Evolutionary conservation across 1,284 basidiomycete species (phyloP).

Genomic region (Apiotrichum gracile): DNA sequence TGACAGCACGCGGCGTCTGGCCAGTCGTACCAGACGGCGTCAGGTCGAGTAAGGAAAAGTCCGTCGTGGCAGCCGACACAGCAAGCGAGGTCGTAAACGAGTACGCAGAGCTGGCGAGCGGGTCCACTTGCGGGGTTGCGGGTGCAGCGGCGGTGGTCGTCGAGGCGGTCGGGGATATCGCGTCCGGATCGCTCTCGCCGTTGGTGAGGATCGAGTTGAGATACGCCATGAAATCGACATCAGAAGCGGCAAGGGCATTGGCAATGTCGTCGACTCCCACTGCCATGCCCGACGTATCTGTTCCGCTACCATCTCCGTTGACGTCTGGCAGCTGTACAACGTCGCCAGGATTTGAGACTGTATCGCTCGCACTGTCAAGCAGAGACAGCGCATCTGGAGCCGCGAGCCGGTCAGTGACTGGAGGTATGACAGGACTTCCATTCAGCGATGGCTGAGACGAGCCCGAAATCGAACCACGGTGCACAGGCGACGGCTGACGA

Average conservation of each 20-base stretch:
- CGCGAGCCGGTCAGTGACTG: neutral
- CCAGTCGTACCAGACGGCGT: neutral
- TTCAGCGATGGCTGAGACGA: slow-evolving; percentile 15
- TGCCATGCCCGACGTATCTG: slow-evolving; percentile 1
- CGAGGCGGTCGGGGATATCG: too few species aligned
- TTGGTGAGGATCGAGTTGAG: slow-evolving; percentile 17
- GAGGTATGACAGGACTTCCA: slow-evolving; percentile 7
- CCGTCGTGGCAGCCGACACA: neutral
- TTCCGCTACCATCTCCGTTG: neutral
- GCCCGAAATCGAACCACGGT: slow-evolving; percentile 6
- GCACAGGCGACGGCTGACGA: slow-evolving; percentile 13
- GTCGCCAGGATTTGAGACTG: neutral
- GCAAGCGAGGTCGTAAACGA: neutral
- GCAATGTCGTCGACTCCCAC: slow-evolving; percentile 19
- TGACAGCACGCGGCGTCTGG: neutral
- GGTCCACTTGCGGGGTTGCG: neutral
- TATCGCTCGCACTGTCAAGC: slow-evolving; percentile 1
- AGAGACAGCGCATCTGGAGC: slow-evolving; percentile 3
- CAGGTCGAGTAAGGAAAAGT: neutral
- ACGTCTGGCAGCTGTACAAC: neutral
- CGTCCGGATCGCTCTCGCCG: neutral
- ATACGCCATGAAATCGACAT: slow-evolving; percentile 24
- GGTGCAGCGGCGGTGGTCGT: neutral
- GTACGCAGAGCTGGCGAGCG: neutral
- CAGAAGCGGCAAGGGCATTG: slow-evolving; percentile 12